Evolutionary conservation across 441 rosid species (phyloP).

Genomic region (Adansonia gregorii): DNA sequence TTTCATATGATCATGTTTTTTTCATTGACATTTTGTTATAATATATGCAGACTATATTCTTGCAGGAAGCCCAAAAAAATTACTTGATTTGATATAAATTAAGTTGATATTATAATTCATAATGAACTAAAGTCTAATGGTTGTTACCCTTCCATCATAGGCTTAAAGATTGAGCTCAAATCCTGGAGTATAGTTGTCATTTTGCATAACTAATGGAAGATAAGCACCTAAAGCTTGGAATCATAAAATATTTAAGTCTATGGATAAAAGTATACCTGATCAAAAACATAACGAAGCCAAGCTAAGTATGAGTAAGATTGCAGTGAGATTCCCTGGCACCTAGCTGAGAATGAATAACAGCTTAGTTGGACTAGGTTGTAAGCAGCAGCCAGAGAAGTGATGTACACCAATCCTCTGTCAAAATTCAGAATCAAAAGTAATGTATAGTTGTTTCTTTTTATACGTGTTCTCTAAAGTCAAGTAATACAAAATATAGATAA

Average conservation of each 20-base stretch:
- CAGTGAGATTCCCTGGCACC: conserved; percentile 16
- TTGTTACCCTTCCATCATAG: too few relatives aligned
- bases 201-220: too few relatives aligned
- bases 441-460: too few relatives aligned
- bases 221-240: not conserved
- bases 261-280: conserved; percentile 42
- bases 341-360: conserved; percentile 31
- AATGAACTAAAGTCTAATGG: too few relatives aligned
- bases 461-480: not conserved
- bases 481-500: not conserved
- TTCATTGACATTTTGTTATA: not conserved
- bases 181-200: not conserved
- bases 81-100: not conserved
- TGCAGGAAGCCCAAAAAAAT: not conserved
- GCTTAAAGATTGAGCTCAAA: too few relatives aligned
- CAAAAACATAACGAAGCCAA: conserved; percentile 44
- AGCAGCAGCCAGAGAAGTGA: conserved; percentile 43
- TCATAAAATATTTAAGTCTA: not conserved
- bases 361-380: conserved; percentile 44
- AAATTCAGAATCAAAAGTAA: not conserved
- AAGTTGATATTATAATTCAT: not conserved
- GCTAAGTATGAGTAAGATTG: conserved; percentile 30
- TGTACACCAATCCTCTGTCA: conserved; percentile 41
- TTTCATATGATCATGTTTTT: not conserved
- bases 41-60: not conserved